A percentile compares a stretch with the other conserved stretches of the same genome.
These are phyloP conservation scores for Nakaseomyces uthaithaninus DNA, from an alignment of 1,139 yeast species.

Conservation along the genomic window DNA sequence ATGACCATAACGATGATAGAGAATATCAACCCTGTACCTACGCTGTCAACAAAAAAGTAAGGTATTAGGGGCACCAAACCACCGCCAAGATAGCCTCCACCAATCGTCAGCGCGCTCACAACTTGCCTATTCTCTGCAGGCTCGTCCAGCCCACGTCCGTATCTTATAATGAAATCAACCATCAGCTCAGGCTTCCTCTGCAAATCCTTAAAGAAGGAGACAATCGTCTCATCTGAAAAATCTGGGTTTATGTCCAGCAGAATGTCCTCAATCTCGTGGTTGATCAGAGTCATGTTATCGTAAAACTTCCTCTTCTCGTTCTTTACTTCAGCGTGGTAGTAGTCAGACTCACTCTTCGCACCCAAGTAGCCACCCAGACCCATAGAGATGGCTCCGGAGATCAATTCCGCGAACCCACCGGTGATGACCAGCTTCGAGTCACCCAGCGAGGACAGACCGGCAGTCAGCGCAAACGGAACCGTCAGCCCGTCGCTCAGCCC, in stretches of 20 bases:
- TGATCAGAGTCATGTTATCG: constrained; percentile 47
- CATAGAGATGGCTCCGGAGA: constrained; percentile 79
- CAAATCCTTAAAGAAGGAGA: constrained; percentile 59
- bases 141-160: constrained; percentile 72
- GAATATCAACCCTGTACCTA: constrained; percentile 64
- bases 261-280: constrained; percentile 66
- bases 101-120: constrained; percentile 68
- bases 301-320: constrained; percentile 62
- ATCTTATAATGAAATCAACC: constrained; percentile 69
- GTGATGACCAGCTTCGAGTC: constrained; percentile 68
- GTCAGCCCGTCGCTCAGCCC: constrained; percentile 77
- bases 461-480: constrained; percentile 78
- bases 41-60: constrained; percentile 66
- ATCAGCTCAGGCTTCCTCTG: constrained; percentile 58
- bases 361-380: constrained; percentile 79
- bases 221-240: constrained; percentile 57
- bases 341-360: constrained; percentile 71
- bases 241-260: constrained; percentile 48
- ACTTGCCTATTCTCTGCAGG: constrained; percentile 77
- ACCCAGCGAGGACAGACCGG: constrained; percentile 72
- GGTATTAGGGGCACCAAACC: constrained; percentile 74
- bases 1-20: constrained; percentile 77
- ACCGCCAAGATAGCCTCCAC: constrained; percentile 66
- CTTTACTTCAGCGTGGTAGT: constrained; percentile 60
- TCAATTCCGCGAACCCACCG: constrained; percentile 80